Conservation (phyloP, 805 yeast genomes). For the Lipomyces lipofer region DNA sequence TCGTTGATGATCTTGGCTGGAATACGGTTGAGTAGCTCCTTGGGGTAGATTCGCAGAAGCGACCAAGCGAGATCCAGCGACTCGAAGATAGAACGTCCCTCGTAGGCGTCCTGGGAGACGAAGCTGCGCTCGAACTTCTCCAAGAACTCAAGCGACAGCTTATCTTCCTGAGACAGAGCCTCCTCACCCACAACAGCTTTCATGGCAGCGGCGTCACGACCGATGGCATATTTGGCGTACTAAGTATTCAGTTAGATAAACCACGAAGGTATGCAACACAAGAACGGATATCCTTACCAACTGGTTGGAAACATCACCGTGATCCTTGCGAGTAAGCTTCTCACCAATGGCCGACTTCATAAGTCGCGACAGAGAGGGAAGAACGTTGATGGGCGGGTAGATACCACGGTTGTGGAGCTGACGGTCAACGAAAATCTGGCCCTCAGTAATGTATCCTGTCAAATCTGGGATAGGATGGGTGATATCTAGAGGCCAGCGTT, state of each 20-base stretch:
- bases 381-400: constrained; percentile 97
- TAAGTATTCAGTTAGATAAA: too few species aligned
- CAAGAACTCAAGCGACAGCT: constrained; percentile 92
- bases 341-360: constrained; percentile 99
- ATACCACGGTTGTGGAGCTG: constrained; percentile 94
- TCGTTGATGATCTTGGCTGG: constrained; percentile 95
- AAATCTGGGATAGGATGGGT: constrained; percentile 99
- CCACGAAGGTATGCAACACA: too few species aligned
- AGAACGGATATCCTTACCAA: too few species aligned
- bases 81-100: constrained; percentile 90
- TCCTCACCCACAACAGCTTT: constrained; percentile 99
- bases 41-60: constrained; percentile 95
- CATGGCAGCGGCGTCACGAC: constrained; percentile 99
- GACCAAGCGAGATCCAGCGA: constrained; percentile 98
- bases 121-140: constrained; percentile 97
- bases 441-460: constrained; percentile 99
- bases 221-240: constrained; percentile 98
- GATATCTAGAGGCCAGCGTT: too few species aligned
- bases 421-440: constrained; percentile 97
- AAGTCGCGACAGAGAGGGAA: constrained; percentile 95
- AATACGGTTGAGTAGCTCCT: constrained; percentile 97
- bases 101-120: constrained; percentile 95
- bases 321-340: constrained; percentile 99
- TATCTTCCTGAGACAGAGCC: constrained; percentile 96
- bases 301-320: constrained; percentile 99